Evolutionary conservation across 192 early-diverging fungal species (phyloP), one percentile per base, ranked within the genome.

Genomic region (Thamnidium elegans): DNA sequence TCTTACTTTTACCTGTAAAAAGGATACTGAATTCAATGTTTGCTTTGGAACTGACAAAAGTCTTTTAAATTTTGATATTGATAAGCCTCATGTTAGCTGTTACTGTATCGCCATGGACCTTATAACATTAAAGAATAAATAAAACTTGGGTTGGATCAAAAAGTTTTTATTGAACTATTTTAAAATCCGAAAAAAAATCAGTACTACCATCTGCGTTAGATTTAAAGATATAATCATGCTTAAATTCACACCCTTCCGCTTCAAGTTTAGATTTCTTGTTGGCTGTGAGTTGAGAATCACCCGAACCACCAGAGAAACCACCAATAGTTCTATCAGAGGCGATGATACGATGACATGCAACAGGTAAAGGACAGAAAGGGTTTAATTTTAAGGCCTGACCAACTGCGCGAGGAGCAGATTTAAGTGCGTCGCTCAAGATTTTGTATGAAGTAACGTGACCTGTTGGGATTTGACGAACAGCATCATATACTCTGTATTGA

Each of bases 291-390:
- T 79, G 81, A 43, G 81, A 85, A 30, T 76, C 79, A n/a, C 81
- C 83, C 69, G 71, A 79, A 65, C 85, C 80, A 47, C 89, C 87
- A 43, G 68, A 69, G 66, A 89, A 91, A 0, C 89, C 89, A 14
- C 89, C 89, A n/a, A 91, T 77, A 43, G 80, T 82, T 50, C 75
- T 71, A 65, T 86, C 79, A 3, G 83, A 69, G 9, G 84, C 79
- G 58, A 89, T 62, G 17, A 91, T 83, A 10, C 89, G 80, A 67
- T 91, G 87, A 66, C 89, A 91, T 2, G 89, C 87, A 0, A 91
- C 78, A 5, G 87, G 89, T 6, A 79, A 58, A 20, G 89, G 89
- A 21, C 78, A 80, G 63, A 87, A 91, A 2, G 89, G 89, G 62
- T 91, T 91, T 54, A 78, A 71, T 17, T 78, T 58, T 51, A 91